Evolutionary conservation across 768 basidiomycete genomes (phyloP).

Genomic region (Rhizopogon vesiculosus): DNA sequence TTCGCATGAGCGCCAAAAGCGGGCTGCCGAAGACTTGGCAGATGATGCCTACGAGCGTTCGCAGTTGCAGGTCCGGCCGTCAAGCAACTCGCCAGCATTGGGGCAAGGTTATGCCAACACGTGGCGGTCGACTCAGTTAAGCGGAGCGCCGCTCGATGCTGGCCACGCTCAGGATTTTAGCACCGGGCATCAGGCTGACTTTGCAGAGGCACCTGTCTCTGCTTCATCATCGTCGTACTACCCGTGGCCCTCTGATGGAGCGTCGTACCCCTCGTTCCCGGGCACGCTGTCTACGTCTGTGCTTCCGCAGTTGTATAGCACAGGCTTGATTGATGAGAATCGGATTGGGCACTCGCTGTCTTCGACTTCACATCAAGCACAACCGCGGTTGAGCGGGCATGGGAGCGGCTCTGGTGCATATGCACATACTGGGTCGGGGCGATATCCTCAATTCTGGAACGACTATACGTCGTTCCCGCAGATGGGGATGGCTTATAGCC

Average conservation of each 20-base stretch:
- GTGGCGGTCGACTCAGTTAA: slow-evolving; percentile 25
- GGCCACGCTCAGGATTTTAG: neutral
- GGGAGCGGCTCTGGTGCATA: slow-evolving; percentile 12
- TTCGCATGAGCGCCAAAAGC: slow-evolving; percentile 44
- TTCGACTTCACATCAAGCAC: slow-evolving; percentile 13
- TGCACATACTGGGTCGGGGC: slow-evolving; percentile 16
- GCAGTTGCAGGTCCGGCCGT: slow-evolving; percentile 8
- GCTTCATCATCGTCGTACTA: slow-evolving; percentile 32
- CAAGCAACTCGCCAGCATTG: slow-evolving; percentile 1
- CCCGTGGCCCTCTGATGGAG: slow-evolving; percentile 38
- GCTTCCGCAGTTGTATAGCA: slow-evolving; percentile 72
- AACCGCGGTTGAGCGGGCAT: slow-evolving; percentile 12
- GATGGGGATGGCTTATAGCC: slow-evolving; percentile 37
- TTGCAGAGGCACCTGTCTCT: slow-evolving; percentile 3
- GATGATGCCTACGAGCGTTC: slow-evolving; percentile 28
- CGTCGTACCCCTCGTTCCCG: slow-evolving; percentile 31
- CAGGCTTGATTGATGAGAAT: slow-evolving; percentile 57
- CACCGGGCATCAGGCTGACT: slow-evolving; percentile 7
- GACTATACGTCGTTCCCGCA: slow-evolving; percentile 51
- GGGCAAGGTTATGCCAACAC: slow-evolving; percentile 20
- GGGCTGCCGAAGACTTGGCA: slow-evolving; percentile 50
- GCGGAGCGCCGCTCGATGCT: neutral
- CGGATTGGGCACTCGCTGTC: slow-evolving; percentile 15
- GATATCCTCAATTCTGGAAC: slow-evolving; percentile 53
- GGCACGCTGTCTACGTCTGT: slow-evolving; percentile 65